Evolutionary conservation across 2,329 filamentous ascomycete species (phyloP).

Genomic region (Onygenales sp.): DNA sequence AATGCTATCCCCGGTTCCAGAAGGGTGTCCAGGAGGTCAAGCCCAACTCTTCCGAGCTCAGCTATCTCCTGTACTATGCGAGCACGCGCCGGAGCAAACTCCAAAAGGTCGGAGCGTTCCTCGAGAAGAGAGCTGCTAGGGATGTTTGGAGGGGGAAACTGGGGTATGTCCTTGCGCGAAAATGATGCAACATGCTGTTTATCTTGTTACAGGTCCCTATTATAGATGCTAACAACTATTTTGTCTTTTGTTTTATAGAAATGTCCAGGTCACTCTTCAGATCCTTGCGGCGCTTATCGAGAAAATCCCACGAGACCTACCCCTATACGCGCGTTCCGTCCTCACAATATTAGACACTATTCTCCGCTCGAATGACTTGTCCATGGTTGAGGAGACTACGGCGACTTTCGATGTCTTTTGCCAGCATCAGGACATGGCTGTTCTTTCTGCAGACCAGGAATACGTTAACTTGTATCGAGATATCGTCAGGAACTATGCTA

Average conservation of each 20-base stretch:
- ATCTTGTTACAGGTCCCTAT: conserved; percentile 1
- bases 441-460: conserved; percentile 73
- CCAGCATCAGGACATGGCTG: conserved; percentile 74
- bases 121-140: conserved; percentile 85
- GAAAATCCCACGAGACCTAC: conserved; percentile 81
- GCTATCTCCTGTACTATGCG: conserved; percentile 93
- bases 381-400: conserved; percentile 84
- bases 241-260: conserved; percentile 42
- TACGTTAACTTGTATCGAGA: conserved; percentile 76
- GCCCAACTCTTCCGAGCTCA: conserved; percentile 92
- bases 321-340: conserved; percentile 76
- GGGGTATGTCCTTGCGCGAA: conserved; percentile 51
- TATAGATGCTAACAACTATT: neutral
- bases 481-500: conserved; percentile 69
- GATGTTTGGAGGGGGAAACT: conserved; percentile 86
- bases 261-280: conserved; percentile 89
- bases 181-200: neutral
- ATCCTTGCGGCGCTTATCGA: conserved; percentile 88
- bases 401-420: conserved; percentile 83
- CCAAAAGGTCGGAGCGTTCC: conserved; percentile 87
- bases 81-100: conserved; percentile 91
- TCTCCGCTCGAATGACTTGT: conserved; percentile 76
- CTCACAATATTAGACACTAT: conserved; percentile 77
- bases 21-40: conserved; percentile 90
- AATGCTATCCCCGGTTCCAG: conserved; percentile 88